Evolutionary conservation across 345 rosid species (phyloP), one percentile per base, ranked within the genome.

Genomic region (Dipteronia sinensis): DNA sequence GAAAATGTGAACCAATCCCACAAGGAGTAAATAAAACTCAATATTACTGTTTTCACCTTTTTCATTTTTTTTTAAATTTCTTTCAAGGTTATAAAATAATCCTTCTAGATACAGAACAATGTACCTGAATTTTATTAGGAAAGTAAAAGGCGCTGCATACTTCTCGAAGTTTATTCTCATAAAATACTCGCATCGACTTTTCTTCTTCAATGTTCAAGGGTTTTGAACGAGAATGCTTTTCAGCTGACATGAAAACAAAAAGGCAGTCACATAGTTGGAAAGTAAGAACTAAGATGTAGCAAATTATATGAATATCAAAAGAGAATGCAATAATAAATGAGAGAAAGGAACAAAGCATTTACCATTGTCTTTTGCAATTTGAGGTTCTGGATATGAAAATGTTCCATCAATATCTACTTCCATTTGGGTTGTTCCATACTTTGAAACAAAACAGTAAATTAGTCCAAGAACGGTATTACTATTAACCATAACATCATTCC

Each of bases 71-170:
- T 16, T 44, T 31, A 1, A n/a, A n/a, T n/a, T n/a, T 23, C 29
- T 55, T 68, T 56, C 38, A 62, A 51, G 2, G 40, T 7, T 58
- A 69, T 17, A 34, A 34, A 5, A 34, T 34, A 22, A 55, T 11
- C 22, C n/a, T 55, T 59, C 17, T 46, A 25, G 27, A 40, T 69
- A 70, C 66, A 75, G 61, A 73, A 66, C 46, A n/a, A 73, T 10
- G 0, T 34, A 89, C 99, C 99, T 96, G 99, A 83, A 96, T 90
- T 85, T 96, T 96, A 79, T 96, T 91, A 65, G 99, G 99, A 82
- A 96, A 96, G 80, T 87, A 90, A 78, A 96, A 96, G 67, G 98
- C 98, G 78, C 93, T 90, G 70, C 99, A 96, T 7, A 96, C 99
- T 90, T 94, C 99, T 80, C 95, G 89, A 79, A 96, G 93, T 82